Base-by-base conservation (phyloP, 2,329 filamentous ascomycete species). In the Diaporthe sp. region DNA sequence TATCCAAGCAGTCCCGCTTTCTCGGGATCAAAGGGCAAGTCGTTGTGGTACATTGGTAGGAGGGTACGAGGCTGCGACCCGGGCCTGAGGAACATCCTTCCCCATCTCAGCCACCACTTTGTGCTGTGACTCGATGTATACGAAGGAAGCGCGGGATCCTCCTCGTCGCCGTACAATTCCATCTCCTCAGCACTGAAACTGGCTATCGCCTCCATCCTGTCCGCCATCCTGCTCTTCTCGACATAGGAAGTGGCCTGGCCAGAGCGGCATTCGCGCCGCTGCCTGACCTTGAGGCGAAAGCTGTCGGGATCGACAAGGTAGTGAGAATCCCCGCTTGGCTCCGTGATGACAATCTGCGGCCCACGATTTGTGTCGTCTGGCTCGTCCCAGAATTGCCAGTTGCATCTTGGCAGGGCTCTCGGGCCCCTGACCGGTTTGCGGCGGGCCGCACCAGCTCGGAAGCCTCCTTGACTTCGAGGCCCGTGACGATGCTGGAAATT, bases 311-410 rank as follows among this genome's bases (percentile, higher is more conserved):
- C 70, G 10, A 75, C 13, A n/a, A 77, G 70, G 37, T 75, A 77
- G 62, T 75, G 71, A 13, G 12, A 28, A 0, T 28, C 22, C 3
- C 70, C 76, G n/a, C 19, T 39, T 12, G 76, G 70, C 37, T 75
- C 62, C 3, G 76, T 77, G 28, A 77, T 49, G 8, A 71, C 46
- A 49, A 76, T 73, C 22, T 75, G 73, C 39, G 75, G 75, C 7
- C 75, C 75, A 8, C 39, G 55, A 19, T 75, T 77, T 34, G 55
- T 55, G 6, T 57, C 28, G n/a, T 76, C 75, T 49, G 73, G 73
- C 19, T 75, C 49, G 17, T 51, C 25, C 39, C 44, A 75, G 46
- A 75, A 71, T 25, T 55, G 10, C 73, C 68, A 75, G 31, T 2
- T 55, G 46, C 73, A 76, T 25, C 25, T 53, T 22, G 61, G 65